Evolutionary conservation across 306 rosid species (phyloP).

Genomic region (cucumber (Cucumis sativus)): DNA sequence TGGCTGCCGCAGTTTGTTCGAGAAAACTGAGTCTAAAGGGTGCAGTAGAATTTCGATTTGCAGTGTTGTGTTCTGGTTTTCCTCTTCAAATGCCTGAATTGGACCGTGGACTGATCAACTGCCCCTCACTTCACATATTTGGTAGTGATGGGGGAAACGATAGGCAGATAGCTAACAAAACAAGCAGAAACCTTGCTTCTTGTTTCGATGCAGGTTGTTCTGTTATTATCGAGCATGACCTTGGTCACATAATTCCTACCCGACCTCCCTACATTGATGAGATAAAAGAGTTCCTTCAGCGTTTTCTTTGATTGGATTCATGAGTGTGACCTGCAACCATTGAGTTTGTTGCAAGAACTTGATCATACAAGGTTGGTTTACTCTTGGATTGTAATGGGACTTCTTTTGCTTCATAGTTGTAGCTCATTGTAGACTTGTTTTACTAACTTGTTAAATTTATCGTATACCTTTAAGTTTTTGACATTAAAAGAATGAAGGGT

Average conservation of each 20-base stretch:
- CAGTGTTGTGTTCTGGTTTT: constrained; percentile 70
- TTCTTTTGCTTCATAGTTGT: not conserved
- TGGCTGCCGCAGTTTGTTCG: constrained; percentile 58
- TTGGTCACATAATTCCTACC: constrained; percentile 79
- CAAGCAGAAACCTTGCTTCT: constrained; percentile 59
- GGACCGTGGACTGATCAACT: constrained; percentile 24
- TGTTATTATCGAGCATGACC: constrained; percentile 50
- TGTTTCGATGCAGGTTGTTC: constrained; percentile 46
- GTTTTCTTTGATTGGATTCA: constrained; percentile 26
- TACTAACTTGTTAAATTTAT: not conserved
- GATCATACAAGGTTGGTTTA: not conserved
- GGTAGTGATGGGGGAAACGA: constrained; percentile 64
- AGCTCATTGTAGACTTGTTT: not conserved
- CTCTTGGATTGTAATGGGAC: not conserved
- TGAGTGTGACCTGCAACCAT: not conserved
- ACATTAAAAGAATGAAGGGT: not conserved
- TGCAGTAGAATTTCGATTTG: constrained; percentile 49
- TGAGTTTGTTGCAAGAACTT: not conserved
- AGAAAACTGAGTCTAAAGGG: constrained; percentile 28
- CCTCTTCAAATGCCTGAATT: constrained; percentile 27
- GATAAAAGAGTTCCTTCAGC: constrained; percentile 52
- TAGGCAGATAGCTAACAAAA: constrained; percentile 65
- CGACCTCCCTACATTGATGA: constrained; percentile 63
- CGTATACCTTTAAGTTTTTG: not conserved
- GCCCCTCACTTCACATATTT: constrained; percentile 74